These are phyloP conservation scores for Dioszegia crocea DNA, from an alignment of 768 basidiomycete genomes.

Conservation along the genomic window DNA sequence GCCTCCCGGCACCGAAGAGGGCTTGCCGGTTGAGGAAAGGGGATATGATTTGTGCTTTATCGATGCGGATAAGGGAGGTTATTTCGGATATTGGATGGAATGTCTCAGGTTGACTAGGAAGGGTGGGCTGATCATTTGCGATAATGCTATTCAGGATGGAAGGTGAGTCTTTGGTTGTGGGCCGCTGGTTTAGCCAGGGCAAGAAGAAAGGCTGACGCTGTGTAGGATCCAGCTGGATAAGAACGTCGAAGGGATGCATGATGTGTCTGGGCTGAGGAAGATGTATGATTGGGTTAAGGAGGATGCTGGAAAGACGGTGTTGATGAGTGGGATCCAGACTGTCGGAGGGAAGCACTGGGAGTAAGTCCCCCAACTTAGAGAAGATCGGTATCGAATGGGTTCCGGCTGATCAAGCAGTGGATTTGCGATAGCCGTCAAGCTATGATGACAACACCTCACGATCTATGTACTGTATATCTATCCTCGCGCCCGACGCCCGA, in stretches of 20 bases:
- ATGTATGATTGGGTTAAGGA: constrained; percentile 40
- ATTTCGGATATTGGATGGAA: constrained; percentile 59
- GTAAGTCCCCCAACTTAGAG: no score
- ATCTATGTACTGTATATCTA: no score
- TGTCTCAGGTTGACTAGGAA: constrained; percentile 60
- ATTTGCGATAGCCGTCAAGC: constrained; percentile 32
- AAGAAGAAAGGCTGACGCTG: not conserved
- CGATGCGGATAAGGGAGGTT: constrained; percentile 65
- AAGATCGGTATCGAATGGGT: no score
- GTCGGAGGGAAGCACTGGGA: constrained; percentile 43
- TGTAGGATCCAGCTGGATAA: constrained; percentile 18
- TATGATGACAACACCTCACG: no score
- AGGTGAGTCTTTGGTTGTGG: constrained; percentile 28
- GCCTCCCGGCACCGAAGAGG: constrained; percentile 18
- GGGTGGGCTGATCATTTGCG: constrained; percentile 58
- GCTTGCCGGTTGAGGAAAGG: constrained; percentile 16
- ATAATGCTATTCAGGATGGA: constrained; percentile 40
- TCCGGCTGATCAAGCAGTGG: constrained; percentile 23
- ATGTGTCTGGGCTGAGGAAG: constrained; percentile 28
- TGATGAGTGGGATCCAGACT: constrained; percentile 36
- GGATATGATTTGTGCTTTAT: constrained; percentile 66
- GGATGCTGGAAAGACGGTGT: constrained; percentile 38
- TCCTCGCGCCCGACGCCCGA: no score
- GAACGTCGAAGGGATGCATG: constrained; percentile 14
- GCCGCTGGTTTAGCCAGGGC: not conserved